Evolutionary conservation across 352 stramenopile genomes (phyloP).

Genomic region (Phytophthora kernoviae): DNA sequence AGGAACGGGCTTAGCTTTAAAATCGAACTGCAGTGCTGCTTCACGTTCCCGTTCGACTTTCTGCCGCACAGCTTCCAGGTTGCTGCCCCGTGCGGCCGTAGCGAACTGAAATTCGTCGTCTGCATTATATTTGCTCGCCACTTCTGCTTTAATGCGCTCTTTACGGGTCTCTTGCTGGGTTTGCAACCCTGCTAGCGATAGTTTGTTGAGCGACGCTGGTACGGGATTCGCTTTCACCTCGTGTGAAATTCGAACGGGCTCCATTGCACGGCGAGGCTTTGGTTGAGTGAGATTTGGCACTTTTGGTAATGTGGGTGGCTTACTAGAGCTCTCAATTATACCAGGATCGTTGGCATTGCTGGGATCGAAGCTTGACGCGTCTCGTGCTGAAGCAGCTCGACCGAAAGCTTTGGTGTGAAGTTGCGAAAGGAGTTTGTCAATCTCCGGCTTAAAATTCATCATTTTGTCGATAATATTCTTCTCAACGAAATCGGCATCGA

Average conservation of each 20-base stretch:
- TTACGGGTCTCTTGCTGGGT: conserved; percentile 60
- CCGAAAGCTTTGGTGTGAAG: conserved; percentile 75
- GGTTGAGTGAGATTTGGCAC: conserved; percentile 89
- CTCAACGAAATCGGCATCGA: conserved; percentile 90
- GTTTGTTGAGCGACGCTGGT: conserved; percentile 63
- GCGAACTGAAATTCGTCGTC: conserved; percentile 78
- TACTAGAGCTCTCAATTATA: conserved; percentile 36
- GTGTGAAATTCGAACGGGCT: conserved; percentile 82
- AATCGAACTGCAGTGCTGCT: conserved; percentile 69
- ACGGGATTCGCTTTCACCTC: conserved; percentile 76
- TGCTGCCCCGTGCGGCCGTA: conserved; percentile 69
- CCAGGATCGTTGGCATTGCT: not conserved
- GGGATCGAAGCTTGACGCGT: conserved; percentile 1
- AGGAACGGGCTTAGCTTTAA: conserved; percentile 77
- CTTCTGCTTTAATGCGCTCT: conserved; percentile 56
- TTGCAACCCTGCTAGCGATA: conserved; percentile 70
- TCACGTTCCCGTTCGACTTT: conserved; percentile 72
- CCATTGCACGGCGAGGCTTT: conserved; percentile 60
- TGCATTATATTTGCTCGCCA: conserved; percentile 79
- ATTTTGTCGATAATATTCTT: conserved; percentile 71
- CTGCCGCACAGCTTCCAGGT: conserved; percentile 63
- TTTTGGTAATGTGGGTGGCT: conserved; percentile 65
- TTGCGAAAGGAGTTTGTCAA: conserved; percentile 53
- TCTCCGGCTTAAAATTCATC: conserved; percentile 37
- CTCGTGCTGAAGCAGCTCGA: conserved; percentile 28